Conservation (phyloP, 192 early-diverging fungal genomes). For the Mortierella alpina region DNA sequence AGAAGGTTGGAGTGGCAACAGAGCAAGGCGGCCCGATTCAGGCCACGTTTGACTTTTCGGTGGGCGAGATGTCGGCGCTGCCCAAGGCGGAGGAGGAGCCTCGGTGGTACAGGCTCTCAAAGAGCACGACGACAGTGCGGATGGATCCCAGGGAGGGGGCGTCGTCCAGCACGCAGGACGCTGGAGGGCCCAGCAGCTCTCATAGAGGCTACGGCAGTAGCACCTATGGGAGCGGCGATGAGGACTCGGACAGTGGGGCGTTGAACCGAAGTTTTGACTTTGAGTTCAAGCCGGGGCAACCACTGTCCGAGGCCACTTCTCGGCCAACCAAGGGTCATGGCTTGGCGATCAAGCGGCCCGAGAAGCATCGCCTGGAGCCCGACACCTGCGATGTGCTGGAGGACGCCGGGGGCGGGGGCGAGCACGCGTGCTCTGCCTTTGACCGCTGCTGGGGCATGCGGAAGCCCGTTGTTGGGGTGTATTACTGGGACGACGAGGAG, state of each 20-base stretch:
- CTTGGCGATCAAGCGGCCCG: neutral
- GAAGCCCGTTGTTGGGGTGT: constrained; percentile 2
- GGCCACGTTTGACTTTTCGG: too few species aligned
- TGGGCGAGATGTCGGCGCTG: too few species aligned
- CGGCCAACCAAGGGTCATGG: neutral
- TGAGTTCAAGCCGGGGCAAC: too few species aligned
- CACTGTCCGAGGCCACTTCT: neutral
- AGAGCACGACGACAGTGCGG: too few species aligned
- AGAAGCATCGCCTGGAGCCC: constrained; percentile 2
- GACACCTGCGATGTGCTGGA: neutral
- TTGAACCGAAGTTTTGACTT: too few species aligned
- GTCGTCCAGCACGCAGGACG: too few species aligned
- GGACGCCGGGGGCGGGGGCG: neutral
- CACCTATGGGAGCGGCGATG: neutral
- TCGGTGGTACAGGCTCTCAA: too few species aligned
- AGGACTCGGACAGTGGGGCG: neutral
- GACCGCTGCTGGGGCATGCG: constrained; percentile 14
- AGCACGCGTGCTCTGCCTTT: constrained; percentile 4
- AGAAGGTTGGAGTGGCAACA: too few species aligned
- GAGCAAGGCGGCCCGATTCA: too few species aligned
- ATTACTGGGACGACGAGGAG: neutral
- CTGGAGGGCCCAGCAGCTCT: too few species aligned
- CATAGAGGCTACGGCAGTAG: neutral
- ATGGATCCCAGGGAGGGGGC: too few species aligned
- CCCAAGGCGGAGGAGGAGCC: too few species aligned